phyloP scores from a whole-genome alignment of 2,329 filamentous ascomycete species.

The Aspergillus fischeri region DNA sequence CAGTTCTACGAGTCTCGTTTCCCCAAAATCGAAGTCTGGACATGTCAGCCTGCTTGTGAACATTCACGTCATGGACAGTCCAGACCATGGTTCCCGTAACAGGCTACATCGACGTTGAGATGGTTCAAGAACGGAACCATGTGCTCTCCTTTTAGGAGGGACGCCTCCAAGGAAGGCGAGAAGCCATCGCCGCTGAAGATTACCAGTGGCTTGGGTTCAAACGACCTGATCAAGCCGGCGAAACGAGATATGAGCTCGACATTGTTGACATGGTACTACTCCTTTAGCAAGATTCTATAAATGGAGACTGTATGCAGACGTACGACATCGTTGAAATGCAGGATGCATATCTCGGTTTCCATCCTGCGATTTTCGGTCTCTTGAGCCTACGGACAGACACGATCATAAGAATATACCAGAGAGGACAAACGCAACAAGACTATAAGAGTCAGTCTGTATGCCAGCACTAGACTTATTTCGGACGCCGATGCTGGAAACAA shows the following conservation, averaged over 20 bases:
- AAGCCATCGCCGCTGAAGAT: slow-evolving; percentile 16
- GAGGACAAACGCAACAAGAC: background rate
- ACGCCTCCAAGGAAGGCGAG: slow-evolving; percentile 15
- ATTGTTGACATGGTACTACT: background rate
- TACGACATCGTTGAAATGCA: background rate
- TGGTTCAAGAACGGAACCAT: slow-evolving; percentile 12
- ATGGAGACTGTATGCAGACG: background rate
- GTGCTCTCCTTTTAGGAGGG: slow-evolving; percentile 14
- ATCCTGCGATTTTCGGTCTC: background rate
- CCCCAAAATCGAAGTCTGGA: slow-evolving; percentile 13
- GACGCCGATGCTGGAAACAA: background rate
- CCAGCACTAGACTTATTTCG: background rate
- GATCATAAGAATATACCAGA: background rate
- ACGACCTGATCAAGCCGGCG: background rate
- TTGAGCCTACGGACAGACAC: background rate
- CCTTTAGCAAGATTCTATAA: background rate
- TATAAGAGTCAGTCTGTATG: background rate
- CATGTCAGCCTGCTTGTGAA: background rate
- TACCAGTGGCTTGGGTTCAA: background rate
- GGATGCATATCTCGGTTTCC: background rate
- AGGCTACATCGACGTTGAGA: slow-evolving; percentile 10
- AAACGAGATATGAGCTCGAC: background rate
- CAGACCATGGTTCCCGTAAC: slow-evolving; percentile 18
- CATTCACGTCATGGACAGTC: background rate
- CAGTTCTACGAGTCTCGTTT: slow-evolving; percentile 10